Conservation (phyloP, 495 filamentous ascomycete species). For the Xylaria curta region DNA sequence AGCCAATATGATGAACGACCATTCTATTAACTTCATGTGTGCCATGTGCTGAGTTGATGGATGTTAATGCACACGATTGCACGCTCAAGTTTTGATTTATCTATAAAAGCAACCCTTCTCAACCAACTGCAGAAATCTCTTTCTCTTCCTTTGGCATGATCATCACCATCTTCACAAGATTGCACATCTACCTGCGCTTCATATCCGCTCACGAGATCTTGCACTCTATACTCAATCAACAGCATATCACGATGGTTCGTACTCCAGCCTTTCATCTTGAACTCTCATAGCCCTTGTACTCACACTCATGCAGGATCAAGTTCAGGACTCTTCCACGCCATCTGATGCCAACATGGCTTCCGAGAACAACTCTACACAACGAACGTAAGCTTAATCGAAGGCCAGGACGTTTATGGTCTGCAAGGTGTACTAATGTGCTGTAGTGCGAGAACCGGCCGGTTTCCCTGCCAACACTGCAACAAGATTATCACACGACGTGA, state of each 20-base stretch:
- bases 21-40: background rate
- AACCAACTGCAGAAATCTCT: background rate
- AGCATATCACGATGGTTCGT: background rate
- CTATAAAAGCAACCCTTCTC: background rate
- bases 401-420: no score
- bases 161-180: no score
- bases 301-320: background rate
- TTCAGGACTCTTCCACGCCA: background rate
- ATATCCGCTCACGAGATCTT: no score
- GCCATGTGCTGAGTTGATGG: background rate
- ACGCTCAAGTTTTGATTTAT: background rate
- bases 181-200: background rate
- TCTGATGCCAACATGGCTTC: background rate
- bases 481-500: background rate
- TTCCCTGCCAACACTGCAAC: background rate
- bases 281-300: background rate
- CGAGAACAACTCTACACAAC: background rate
- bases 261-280: background rate
- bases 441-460: background rate
- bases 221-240: no score
- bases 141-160: background rate
- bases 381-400: background rate
- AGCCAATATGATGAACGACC: background rate
- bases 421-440: background rate
- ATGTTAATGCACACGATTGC: background rate